A percentile compares a stretch with the other conserved stretches of the same genome.
Evolutionary conservation across 257 asterid genomes (phyloP).

Genomic region (Asclepias syriaca): DNA sequence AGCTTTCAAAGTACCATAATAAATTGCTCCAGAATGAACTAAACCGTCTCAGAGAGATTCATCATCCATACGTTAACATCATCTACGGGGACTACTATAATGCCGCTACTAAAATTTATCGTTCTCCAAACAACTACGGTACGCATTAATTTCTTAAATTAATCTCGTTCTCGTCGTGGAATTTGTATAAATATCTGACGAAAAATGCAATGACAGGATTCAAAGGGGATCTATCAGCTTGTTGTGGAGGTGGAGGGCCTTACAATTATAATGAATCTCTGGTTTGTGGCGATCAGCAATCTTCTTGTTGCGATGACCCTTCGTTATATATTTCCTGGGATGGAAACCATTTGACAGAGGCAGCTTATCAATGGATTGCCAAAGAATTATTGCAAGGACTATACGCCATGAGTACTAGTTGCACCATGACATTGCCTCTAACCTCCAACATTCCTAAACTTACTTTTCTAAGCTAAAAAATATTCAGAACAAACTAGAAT

Average conservation of each 20-base stretch:
- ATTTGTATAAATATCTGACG: no score
- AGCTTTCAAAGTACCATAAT: slow-evolving; percentile 29
- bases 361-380: no score
- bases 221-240: slow-evolving; percentile 10
- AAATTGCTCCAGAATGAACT: slow-evolving; percentile 27
- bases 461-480: no score
- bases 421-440: no score
- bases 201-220: slow-evolving; percentile 4
- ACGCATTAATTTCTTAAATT: not conserved
- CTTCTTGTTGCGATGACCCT: not conserved
- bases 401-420: no score
- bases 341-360: slow-evolving; percentile 4
- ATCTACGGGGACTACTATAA: slow-evolving; percentile 50
- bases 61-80: slow-evolving; percentile 27
- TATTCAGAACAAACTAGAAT: no score
- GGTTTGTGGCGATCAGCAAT: slow-evolving; percentile 9
- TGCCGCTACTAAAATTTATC: slow-evolving; percentile 33
- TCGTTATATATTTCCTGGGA: slow-evolving; percentile 5
- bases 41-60: slow-evolving; percentile 12
- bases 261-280: slow-evolving; percentile 15
- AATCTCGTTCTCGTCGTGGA: no score
- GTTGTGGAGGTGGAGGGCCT: slow-evolving; percentile 26
- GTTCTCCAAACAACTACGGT: slow-evolving; percentile 17
- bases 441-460: no score
- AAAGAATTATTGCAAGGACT: no score